These are phyloP conservation scores for Yamadazyma sp. DNA, from an alignment of 1,139 yeast species.

Conservation along the genomic window DNA sequence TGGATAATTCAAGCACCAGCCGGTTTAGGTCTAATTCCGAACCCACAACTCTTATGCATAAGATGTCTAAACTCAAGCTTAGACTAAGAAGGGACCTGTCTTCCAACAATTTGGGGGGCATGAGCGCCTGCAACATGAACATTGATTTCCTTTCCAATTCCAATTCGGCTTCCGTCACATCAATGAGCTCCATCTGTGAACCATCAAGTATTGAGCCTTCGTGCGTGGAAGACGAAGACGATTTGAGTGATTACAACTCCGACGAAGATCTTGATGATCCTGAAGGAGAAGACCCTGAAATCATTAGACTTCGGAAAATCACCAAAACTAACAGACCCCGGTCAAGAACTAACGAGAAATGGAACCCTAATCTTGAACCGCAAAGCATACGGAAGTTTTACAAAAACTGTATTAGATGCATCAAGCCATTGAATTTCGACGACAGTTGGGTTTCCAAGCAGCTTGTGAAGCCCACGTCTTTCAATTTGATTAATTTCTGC, in stretches of 20 bases:
- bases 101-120: conserved; percentile 4
- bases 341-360: conserved; percentile 27
- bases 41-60: conserved; percentile 13
- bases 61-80: conserved; percentile 14
- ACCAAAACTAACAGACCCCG: conserved; percentile 5
- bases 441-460: conserved; percentile 55
- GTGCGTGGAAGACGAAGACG: conserved; percentile 21
- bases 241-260: conserved; percentile 33
- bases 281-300: conserved; percentile 20
- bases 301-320: conserved; percentile 11
- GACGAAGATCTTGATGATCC: conserved; percentile 26
- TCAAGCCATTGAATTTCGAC: conserved; percentile 52
- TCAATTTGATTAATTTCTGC: conserved; percentile 27
- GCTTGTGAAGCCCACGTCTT: conserved; percentile 43
- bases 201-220: conserved; percentile 8
- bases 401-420: conserved; percentile 58
- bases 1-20: background rate
- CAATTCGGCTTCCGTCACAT: conserved; percentile 7
- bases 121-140: background rate
- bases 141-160: conserved; percentile 4
- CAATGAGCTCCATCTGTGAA: conserved; percentile 9
- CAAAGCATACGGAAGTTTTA: conserved; percentile 45
- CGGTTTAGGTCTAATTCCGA: conserved; percentile 20
- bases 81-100: conserved; percentile 15
- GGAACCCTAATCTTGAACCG: conserved; percentile 47